phyloP scores from a whole-genome alignment of 768 basidiomycete genomes.

The Amanita fuliginea region DNA sequence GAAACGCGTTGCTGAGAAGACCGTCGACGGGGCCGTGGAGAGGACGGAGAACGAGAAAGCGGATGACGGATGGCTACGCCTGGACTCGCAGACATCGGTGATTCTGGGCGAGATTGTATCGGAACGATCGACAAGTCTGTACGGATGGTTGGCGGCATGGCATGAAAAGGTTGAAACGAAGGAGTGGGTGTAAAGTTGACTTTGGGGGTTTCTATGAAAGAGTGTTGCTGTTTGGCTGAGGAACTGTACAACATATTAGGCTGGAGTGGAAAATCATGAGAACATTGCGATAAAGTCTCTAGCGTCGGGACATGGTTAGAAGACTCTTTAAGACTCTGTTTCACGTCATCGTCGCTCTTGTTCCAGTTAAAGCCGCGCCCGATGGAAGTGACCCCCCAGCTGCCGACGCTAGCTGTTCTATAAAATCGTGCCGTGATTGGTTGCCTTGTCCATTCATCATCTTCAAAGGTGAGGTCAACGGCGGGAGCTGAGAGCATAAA shows the following conservation, averaged over 20 bases:
- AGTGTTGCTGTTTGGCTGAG: conserved; percentile 26
- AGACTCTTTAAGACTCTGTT: conserved; percentile 8
- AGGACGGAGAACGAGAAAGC: conserved; percentile 38
- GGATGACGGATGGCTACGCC: conserved; percentile 11
- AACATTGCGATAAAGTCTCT: conserved; percentile 10
- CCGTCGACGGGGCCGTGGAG: conserved; percentile 57
- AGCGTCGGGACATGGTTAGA: conserved; percentile 9
- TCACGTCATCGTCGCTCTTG: conserved; percentile 23
- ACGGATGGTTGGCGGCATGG: conserved; percentile 16
- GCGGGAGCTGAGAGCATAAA: conserved; percentile 52
- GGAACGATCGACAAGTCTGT: conserved; percentile 19
- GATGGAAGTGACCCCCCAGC: conserved; percentile 80
- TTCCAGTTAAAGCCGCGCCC: conserved; percentile 78
- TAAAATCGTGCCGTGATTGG: conserved; percentile 38
- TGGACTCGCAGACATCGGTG: conserved; percentile 16
- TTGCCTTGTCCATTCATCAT: conserved; percentile 56
- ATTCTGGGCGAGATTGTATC: conserved; percentile 22
- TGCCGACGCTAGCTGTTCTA: conserved; percentile 57
- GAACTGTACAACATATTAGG: conserved; percentile 12
- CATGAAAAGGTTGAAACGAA: conserved; percentile 15
- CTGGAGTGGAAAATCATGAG: conserved; percentile 12
- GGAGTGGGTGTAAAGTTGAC: conserved; percentile 13
- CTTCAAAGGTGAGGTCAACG: conserved; percentile 56
- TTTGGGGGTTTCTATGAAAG: conserved; percentile 23
- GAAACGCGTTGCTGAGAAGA: conserved; percentile 83